Evolutionary conservation across 2,329 filamentous ascomycete genomes (phyloP).

Genomic region (Scopulariopsis brevicaulis): DNA sequence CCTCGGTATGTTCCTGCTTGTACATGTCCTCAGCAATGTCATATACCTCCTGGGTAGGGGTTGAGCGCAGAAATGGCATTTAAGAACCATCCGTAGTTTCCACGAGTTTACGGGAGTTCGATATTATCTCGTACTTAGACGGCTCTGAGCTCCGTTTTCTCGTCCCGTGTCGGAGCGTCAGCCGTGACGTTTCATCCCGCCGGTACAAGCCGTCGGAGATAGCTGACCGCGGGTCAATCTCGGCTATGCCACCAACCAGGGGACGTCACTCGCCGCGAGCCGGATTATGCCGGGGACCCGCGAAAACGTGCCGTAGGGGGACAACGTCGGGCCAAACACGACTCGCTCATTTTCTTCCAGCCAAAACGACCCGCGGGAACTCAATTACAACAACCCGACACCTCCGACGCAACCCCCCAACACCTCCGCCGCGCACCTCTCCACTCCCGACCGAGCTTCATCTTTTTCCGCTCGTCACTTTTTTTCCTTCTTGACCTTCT

Average conservation of each 20-base stretch:
- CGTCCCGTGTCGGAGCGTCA: background rate
- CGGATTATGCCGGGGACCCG: background rate
- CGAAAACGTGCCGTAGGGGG: background rate
- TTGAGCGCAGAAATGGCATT: too few species aligned
- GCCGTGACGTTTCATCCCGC: background rate
- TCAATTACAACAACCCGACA: too few species aligned
- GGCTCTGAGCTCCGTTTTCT: background rate
- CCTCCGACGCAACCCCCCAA: background rate
- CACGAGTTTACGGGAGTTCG: too few species aligned
- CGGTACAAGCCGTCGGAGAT: background rate
- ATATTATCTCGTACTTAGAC: background rate
- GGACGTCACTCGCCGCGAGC: background rate
- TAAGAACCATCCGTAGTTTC: too few species aligned
- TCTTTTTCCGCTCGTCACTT: conserved; percentile 3
- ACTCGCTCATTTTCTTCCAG: background rate
- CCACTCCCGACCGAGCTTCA: background rate
- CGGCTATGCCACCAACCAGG: background rate
- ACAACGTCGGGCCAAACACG: background rate
- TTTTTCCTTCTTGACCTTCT: conserved; percentile 4
- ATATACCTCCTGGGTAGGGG: too few species aligned
- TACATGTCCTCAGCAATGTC: too few species aligned
- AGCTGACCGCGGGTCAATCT: background rate
- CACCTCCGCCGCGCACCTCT: background rate
- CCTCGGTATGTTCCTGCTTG: background rate
- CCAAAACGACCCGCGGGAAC: background rate